Evolutionary conservation across 345 rosid genomes (phyloP).

Genomic region (Sisymbrium irio): DNA sequence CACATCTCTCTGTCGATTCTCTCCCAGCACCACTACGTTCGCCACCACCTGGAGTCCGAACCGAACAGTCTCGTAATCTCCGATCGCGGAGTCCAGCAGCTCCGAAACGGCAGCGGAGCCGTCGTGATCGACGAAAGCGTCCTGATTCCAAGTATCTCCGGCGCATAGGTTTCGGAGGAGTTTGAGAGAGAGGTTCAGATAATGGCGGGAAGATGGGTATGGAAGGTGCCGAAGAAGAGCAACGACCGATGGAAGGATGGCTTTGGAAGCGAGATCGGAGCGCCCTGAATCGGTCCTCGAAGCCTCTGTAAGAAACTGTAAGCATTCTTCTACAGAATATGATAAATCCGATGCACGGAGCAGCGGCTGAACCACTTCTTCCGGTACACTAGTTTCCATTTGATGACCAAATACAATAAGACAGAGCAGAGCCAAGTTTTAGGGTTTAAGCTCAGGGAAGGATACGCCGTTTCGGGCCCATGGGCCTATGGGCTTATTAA

Average conservation of each 20-base stretch:
- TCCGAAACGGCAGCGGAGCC: slow-evolving; percentile 45
- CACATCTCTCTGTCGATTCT: slow-evolving; percentile 50
- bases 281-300: slow-evolving; percentile 54
- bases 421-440: too few relatives aligned
- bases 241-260: slow-evolving; percentile 45
- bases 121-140: slow-evolving; percentile 42
- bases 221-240: slow-evolving; percentile 40
- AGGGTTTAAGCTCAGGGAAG: too few relatives aligned
- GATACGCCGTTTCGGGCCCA: background rate
- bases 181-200: slow-evolving; percentile 45
- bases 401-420: background rate
- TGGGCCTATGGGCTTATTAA: too few relatives aligned
- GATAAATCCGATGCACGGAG: slow-evolving; percentile 39
- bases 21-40: slow-evolving; percentile 66
- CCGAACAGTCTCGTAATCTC: slow-evolving; percentile 44
- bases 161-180: slow-evolving; percentile 80
- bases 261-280: slow-evolving; percentile 54
- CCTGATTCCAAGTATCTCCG: slow-evolving; percentile 58
- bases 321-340: slow-evolving; percentile 36
- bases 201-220: slow-evolving; percentile 29
- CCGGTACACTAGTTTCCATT: slow-evolving; percentile 33
- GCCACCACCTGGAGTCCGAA: slow-evolving; percentile 63
- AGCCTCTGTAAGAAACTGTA: slow-evolving; percentile 48
- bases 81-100: slow-evolving; percentile 29
- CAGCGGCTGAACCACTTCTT: slow-evolving; percentile 43